Percentiles rank a stretch among this genome's conserved stretches.
Evolutionary conservation across 768 basidiomycete genomes (phyloP).

Genomic region (Paxillus involutus): DNA sequence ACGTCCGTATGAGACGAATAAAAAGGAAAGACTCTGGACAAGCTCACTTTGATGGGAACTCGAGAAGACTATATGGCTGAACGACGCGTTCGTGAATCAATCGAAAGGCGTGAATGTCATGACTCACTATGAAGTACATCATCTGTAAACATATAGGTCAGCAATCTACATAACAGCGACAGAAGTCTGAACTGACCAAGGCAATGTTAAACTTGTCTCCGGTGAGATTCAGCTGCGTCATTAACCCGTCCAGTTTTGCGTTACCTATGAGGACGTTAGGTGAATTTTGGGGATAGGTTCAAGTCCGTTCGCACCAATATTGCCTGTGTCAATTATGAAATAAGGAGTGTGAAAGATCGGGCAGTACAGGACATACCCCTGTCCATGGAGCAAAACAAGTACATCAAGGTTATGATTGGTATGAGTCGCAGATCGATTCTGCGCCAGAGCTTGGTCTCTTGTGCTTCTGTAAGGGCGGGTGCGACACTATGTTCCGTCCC

Average conservation of each 20-base stretch:
- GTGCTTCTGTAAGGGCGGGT: conserved; percentile 22
- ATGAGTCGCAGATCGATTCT: conserved; percentile 59
- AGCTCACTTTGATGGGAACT: conserved; percentile 66
- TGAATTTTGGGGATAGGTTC: background rate
- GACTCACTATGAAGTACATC: conserved; percentile 66
- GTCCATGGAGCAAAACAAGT: conserved; percentile 64
- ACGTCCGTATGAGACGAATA: background rate
- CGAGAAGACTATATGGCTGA: conserved; percentile 41
- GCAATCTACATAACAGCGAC: background rate
- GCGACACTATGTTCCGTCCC: background rate
- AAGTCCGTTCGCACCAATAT: conserved; percentile 45
- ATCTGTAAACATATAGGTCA: conserved; percentile 43
- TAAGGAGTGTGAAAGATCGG: background rate
- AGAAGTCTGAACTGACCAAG: conserved; percentile 39
- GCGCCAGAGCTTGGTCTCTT: conserved; percentile 54
- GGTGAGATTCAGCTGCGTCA: conserved; percentile 51
- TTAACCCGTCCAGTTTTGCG: conserved; percentile 64
- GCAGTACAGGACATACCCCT: conserved; percentile 39
- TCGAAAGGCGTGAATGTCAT: background rate
- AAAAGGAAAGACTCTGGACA: no score
- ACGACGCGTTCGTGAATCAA: background rate
- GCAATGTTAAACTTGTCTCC: conserved; percentile 68
- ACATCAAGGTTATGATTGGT: conserved; percentile 60
- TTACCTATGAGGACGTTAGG: conserved; percentile 41
- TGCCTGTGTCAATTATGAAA: conserved; percentile 35